Conservation (phyloP, 2,329 filamentous ascomycete genomes). For the Gnomoniopsis sp. region DNA sequence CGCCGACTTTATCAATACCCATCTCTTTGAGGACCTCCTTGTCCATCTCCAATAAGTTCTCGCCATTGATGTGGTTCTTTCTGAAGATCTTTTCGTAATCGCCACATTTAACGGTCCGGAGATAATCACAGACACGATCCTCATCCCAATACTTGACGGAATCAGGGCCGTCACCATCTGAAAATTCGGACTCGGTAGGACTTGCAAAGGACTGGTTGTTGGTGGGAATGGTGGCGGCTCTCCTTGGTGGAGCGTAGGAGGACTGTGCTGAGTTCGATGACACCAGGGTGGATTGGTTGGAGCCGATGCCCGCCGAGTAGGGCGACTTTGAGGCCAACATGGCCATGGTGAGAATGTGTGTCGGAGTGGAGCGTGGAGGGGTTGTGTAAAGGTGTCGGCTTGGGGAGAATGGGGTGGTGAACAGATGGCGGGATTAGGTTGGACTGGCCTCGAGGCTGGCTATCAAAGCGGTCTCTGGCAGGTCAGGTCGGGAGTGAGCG, state of each 20-base stretch:
- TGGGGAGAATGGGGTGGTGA: neutral
- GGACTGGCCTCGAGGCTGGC: neutral
- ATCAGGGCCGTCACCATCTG: conserved; percentile 73
- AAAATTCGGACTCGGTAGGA: conserved; percentile 91
- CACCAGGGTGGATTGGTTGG: conserved; percentile 40
- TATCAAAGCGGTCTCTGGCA: neutral
- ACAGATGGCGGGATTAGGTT: neutral
- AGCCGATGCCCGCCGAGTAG: conserved; percentile 57
- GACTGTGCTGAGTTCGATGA: conserved; percentile 43
- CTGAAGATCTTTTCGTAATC: conserved; percentile 90
- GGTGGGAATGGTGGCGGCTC: conserved; percentile 46
- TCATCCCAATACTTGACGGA: conserved; percentile 86
- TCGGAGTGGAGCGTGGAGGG: neutral
- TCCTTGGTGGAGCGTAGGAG: conserved; percentile 48
- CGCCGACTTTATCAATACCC: conserved; percentile 96
- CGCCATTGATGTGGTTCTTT: conserved; percentile 94
- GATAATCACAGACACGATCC: conserved; percentile 85
- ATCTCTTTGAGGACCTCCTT: conserved; percentile 96
- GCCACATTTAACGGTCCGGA: conserved; percentile 85
- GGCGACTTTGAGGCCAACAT: conserved; percentile 75
- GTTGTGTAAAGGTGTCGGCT: neutral
- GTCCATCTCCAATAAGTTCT: conserved; percentile 95
- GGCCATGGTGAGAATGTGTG: conserved; percentile 53
- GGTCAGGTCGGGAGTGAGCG: neutral
- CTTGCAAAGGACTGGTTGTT: conserved; percentile 64